Conservation (phyloP, 352 stramenopile species). For the Peronospora tabacina region DNA sequence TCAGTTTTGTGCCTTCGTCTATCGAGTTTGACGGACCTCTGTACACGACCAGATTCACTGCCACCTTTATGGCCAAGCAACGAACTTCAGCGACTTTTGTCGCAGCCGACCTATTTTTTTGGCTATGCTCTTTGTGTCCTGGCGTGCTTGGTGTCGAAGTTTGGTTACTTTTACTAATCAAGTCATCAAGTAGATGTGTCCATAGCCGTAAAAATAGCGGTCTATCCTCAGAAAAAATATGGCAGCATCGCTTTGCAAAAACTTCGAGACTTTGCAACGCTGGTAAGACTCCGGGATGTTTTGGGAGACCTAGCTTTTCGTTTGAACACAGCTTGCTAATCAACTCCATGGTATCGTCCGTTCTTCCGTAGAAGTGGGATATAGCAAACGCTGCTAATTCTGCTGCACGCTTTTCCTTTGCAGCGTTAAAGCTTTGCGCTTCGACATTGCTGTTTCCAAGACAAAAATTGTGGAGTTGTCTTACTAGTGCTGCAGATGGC, state of each 20-base stretch:
- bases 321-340: slow-evolving; percentile 48
- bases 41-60: slow-evolving; percentile 52
- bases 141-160: slow-evolving; percentile 1
- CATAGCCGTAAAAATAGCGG: slow-evolving; percentile 35
- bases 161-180: slow-evolving; percentile 18
- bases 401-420: slow-evolving; percentile 34
- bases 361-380: slow-evolving; percentile 37
- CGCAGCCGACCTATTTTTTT: slow-evolving; percentile 13
- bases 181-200: slow-evolving; percentile 38
- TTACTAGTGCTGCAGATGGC: slow-evolving; percentile 29
- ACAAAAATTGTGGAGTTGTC: slow-evolving; percentile 47
- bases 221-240: slow-evolving; percentile 20
- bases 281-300: slow-evolving; percentile 20
- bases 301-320: slow-evolving; percentile 29
- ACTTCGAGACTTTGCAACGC: slow-evolving; percentile 55
- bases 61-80: slow-evolving; percentile 51
- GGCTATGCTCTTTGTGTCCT: slow-evolving; percentile 17
- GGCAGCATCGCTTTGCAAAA: slow-evolving; percentile 48
- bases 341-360: slow-evolving; percentile 32
- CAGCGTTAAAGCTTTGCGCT: slow-evolving; percentile 19
- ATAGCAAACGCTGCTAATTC: slow-evolving; percentile 48
- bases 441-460: slow-evolving; percentile 27
- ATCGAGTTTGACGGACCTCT: slow-evolving; percentile 11
- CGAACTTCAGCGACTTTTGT: slow-evolving; percentile 41
- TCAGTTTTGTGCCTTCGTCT: slow-evolving; percentile 30